These are phyloP conservation scores for Phytopythium montanum DNA, from an alignment of 352 stramenopile genomes.

Conservation along the genomic window DNA sequence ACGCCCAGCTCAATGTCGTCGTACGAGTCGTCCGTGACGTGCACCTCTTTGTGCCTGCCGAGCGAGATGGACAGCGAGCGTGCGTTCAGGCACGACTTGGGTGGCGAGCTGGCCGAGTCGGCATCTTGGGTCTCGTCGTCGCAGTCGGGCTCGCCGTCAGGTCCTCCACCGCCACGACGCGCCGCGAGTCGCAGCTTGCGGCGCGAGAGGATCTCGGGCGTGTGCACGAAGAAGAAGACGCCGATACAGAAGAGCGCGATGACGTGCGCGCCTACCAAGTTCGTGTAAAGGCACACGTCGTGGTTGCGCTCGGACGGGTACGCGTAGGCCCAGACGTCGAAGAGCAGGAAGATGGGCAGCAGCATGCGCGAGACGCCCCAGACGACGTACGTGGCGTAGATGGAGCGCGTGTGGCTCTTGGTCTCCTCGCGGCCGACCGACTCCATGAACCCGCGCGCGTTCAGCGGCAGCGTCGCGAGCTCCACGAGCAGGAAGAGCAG, in stretches of 20 bases:
- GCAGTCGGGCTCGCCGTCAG: constrained; percentile 13
- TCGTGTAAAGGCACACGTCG: constrained; percentile 75
- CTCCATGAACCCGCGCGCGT: constrained; percentile 73
- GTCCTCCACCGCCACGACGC: constrained; percentile 7
- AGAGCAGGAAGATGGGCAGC: constrained; percentile 75
- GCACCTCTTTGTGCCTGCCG: constrained; percentile 33
- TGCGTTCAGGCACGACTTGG: constrained; percentile 18
- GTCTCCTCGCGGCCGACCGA: constrained; percentile 55
- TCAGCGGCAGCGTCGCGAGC: constrained; percentile 73
- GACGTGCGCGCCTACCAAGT: constrained; percentile 67
- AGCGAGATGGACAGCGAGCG: constrained; percentile 43
- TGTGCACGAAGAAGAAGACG: constrained; percentile 83
- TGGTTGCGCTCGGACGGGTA: constrained; percentile 72
- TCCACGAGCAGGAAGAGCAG: constrained; percentile 80
- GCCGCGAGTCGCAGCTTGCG: constrained; percentile 14
- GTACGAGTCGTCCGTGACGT: constrained; percentile 48
- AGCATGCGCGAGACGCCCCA: constrained; percentile 72
- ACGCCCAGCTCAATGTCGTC: constrained; percentile 58
- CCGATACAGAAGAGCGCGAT: constrained; percentile 80
- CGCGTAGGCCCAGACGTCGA: constrained; percentile 65
- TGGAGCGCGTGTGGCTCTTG: constrained; percentile 61
- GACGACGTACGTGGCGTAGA: constrained; percentile 73
- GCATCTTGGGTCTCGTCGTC: constrained; percentile 4
- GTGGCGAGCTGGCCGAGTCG: constrained; percentile 10
- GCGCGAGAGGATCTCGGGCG: constrained; percentile 55